Evolutionary conservation across 2,329 filamentous ascomycete genomes (phyloP), one percentile per base, ranked within the genome.

Genomic region (Alternaria arborescens): DNA sequence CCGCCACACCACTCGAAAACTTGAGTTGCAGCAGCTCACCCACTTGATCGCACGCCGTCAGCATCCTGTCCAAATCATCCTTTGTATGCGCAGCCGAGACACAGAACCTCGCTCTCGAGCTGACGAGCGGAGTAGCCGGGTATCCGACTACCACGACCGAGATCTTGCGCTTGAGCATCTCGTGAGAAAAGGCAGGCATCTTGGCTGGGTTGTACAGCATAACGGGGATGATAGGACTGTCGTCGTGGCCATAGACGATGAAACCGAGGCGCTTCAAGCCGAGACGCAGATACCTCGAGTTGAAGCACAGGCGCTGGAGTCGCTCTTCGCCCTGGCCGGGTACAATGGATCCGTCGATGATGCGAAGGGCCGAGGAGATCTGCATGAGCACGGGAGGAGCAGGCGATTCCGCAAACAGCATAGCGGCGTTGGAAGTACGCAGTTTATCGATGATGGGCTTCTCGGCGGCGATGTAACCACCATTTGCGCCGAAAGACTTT

Each of bases 121-220:
- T 96, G 71, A 98, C 96, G 46, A 99, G 87, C 1, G 95, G 95
- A 2, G 95, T 99, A 8, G 94, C 95, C 6, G 95, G 95, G 77
- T 99, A 99, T 53, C 94, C 95, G 63, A 99, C 95, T 46, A 99
- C 92, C 40, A 99, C 95, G 52, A 98, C 92, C 0, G 94, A 95
- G 71, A 99, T 98, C 81, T 97, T 98, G 75, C 95, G 92, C 82
- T 92, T 92, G 62, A 98, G 87, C 95, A 99, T 98, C 80, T 98
- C 95, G 77, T 97, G 95, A 51, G 93, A 97, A 81, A 99, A 99
- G 60, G 95, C 94, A 5, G 94, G 92, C 85, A 99, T 97, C 83
- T 99, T 99, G 72, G 92, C 95, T n/a, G 95, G 95, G 81, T 98
- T 93, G 85, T 97, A 99, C 28, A 99, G 88, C 74, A 97, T 87